Evolutionary conservation across 805 yeast species (phyloP).

Genomic region (Peterozyma toletana): DNA sequence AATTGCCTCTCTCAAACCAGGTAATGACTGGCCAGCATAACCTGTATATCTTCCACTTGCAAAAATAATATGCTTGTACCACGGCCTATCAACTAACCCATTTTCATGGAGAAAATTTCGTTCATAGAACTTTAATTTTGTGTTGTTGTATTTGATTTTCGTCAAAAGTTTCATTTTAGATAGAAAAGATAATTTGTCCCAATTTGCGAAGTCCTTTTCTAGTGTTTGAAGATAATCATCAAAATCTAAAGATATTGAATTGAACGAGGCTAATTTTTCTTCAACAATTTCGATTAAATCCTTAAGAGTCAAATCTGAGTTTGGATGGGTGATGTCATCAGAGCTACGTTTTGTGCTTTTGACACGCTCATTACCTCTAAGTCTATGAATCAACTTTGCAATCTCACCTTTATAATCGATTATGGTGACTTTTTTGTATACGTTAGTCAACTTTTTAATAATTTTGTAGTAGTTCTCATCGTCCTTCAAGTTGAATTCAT

Average conservation of each 20-base stretch:
- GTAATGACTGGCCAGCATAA: conserved; percentile 50
- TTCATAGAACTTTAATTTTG: conserved; percentile 33
- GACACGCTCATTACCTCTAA: conserved; percentile 6
- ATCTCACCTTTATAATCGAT: not conserved
- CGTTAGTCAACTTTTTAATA: conserved; percentile 4
- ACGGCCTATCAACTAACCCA: conserved; percentile 43
- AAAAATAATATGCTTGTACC: conserved; percentile 55
- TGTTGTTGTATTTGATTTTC: conserved; percentile 24
- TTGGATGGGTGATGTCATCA: conserved; percentile 3
- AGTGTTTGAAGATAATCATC: conserved; percentile 9
- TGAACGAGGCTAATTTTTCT: conserved; percentile 10
- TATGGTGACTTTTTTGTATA: conserved; percentile 3
- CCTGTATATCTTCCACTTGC: conserved; percentile 58
- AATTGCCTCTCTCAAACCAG: conserved; percentile 47
- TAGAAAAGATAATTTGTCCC: conserved; percentile 17
- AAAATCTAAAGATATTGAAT: conserved; percentile 4
- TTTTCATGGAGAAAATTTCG: conserved; percentile 34
- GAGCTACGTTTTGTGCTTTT: not conserved
- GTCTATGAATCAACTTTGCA: conserved; percentile 9
- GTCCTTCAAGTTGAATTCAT: conserved; percentile 4
- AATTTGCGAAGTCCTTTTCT: conserved; percentile 14
- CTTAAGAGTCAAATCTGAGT: conserved; percentile 15
- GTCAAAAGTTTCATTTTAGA: conserved; percentile 19
- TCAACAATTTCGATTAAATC: conserved; percentile 15
- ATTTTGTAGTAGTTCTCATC: conserved; percentile 3